Conservation (phyloP, 2,329 filamentous ascomycete genomes). For the Pseudogymnoascus sp. region DNA sequence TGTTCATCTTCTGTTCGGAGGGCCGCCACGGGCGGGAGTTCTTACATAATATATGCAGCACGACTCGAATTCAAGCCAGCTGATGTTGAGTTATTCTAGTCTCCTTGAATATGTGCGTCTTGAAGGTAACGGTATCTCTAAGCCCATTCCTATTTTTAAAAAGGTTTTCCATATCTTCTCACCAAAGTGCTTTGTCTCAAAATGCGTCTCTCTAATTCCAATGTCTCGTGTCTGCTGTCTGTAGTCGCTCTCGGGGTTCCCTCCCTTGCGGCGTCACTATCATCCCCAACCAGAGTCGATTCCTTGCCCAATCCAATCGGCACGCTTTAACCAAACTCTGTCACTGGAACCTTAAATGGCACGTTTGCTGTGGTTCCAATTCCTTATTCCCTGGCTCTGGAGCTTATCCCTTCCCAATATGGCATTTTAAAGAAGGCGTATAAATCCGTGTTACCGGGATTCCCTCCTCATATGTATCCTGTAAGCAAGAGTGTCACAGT, state of each 20-base stretch:
- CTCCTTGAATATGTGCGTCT: not conserved
- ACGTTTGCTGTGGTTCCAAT: constrained; percentile 47
- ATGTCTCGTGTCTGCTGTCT: not conserved
- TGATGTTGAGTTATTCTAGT: not conserved
- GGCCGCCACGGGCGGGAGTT: not conserved
- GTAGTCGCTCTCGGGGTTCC: not conserved
- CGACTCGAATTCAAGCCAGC: not conserved
- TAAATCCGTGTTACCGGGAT: constrained; percentile 39
- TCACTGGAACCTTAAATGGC: constrained; percentile 47
- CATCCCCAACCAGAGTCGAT: constrained; percentile 1
- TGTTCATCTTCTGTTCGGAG: no score
- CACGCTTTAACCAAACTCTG: constrained; percentile 37
- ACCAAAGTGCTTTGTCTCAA: not conserved
- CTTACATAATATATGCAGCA: not conserved
- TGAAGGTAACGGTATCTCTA: not conserved
- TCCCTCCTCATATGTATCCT: constrained; percentile 46
- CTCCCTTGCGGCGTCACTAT: not conserved
- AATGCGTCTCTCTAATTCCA: not conserved
- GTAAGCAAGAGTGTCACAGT: constrained; percentile 24
- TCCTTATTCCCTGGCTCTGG: constrained; percentile 37
- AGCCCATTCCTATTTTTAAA: not conserved
- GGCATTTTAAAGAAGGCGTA: constrained; percentile 43
- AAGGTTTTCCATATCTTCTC: not conserved
- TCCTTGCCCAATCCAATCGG: constrained; percentile 43
- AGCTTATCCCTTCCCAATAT: constrained; percentile 42